phyloP scores from a whole-genome alignment of 768 basidiomycete genomes.

The Pholiota conissans region DNA sequence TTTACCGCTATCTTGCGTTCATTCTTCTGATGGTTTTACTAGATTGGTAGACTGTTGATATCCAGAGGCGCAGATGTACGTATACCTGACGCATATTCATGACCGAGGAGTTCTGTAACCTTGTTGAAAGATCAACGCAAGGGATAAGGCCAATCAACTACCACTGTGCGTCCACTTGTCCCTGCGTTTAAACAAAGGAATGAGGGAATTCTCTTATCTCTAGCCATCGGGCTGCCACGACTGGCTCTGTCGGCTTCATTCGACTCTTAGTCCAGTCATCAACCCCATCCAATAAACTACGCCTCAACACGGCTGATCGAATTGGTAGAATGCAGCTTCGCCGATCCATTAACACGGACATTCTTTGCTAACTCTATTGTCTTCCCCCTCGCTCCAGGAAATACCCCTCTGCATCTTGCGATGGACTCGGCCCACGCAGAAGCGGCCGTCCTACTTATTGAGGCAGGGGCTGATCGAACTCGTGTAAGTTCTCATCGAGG shows the following conservation, averaged over 20 bases:
- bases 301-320: slow-evolving; percentile 85
- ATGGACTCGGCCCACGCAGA: slow-evolving; percentile 96
- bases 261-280: slow-evolving; percentile 83
- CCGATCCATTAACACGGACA: slow-evolving; percentile 17
- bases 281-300: slow-evolving; percentile 70
- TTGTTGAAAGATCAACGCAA: slow-evolving; percentile 80
- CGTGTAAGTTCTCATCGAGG: slow-evolving; percentile 54
- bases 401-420: slow-evolving; percentile 95
- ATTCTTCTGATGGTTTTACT: slow-evolving; percentile 29
- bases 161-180: slow-evolving; percentile 64
- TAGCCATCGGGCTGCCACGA: slow-evolving; percentile 95
- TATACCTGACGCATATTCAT: slow-evolving; percentile 32
- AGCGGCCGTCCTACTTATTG: slow-evolving; percentile 86
- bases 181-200: slow-evolving; percentile 19
- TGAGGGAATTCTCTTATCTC: slow-evolving; percentile 15
- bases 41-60: slow-evolving; percentile 90
- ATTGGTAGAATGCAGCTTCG: slow-evolving; percentile 49
- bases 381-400: slow-evolving; percentile 51
- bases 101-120: slow-evolving; percentile 32
- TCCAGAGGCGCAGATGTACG: slow-evolving; percentile 89
- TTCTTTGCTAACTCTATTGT: slow-evolving; percentile 16
- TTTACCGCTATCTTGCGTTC: slow-evolving; percentile 21
- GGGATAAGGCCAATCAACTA: slow-evolving; percentile 90
- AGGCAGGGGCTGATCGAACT: slow-evolving; percentile 91
- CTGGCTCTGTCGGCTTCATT: slow-evolving; percentile 89